Evolutionary conservation across 768 basidiomycete species (phyloP), one percentile per base, ranked within the genome.

Genomic region (Hygrophoropsis aurantiaca): DNA sequence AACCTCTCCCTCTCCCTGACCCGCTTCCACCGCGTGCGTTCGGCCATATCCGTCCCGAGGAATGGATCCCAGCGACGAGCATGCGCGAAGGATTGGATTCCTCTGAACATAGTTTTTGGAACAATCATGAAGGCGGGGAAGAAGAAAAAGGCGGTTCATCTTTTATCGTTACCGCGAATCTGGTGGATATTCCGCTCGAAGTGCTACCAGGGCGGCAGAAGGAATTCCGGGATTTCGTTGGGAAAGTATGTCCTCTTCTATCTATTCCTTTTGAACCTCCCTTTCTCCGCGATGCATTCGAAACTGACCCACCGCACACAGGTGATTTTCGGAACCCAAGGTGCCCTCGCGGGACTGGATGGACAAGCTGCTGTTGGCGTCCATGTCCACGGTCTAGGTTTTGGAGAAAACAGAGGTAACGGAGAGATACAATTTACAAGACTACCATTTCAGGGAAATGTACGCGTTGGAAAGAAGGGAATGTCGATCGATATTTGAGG

Each of bases 181-280:
- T 92, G 39, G 72, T 76, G 2, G 85, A 91, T 54, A 83, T 89
- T 10, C 88, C 90, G 11, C 66, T 93, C 24, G 69, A 89, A 47
- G 85, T 92, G 9, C 69, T 93, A 0, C 87, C 89, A 0, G 88
- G 90, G 5, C 77, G 90, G 35, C 78, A 90, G 62, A 80, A 75
- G 51, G 79, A 86, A 57, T 90, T 93, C 52, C 81, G 84, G 50
- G 72, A 74, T 44, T 93, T 93, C 50, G 79, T 92, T 13, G 67
- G 75, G 53, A 92, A 93, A 82, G 89, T 88, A 30, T 19, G 60
- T 25, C 2, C n/a, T 32, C 7, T 15, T 7, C 33, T 9, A 54
- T 51, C 11, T 20, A 11, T 24, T 23, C 24, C 50, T 30, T 33
- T 2, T 48, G 32, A 5, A 15, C 9, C n/a, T 50, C 32, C 57